Base-by-base conservation (phyloP, 2,329 filamentous ascomycete species). In the Sphaerulina musiva region DNA sequence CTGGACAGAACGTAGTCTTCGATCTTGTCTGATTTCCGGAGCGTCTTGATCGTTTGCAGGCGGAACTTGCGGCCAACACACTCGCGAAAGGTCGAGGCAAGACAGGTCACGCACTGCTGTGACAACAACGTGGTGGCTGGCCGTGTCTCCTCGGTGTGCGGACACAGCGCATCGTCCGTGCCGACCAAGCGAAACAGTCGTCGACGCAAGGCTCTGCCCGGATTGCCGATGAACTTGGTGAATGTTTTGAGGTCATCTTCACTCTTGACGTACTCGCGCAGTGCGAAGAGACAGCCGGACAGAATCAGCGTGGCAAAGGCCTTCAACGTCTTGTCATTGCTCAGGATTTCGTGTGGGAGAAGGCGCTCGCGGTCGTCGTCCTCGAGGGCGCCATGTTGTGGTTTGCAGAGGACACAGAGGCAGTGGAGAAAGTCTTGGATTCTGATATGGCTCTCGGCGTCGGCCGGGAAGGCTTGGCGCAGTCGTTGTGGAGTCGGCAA, bases 251-350 rank as follows among this genome's bases (percentile, higher is more conserved):
- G 26, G 26, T 42, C 40, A 17, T 42, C 40, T 42, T 42, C 40
- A 7, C 40, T 42, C 40, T 20, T 42, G n/a, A 42, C 8, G 14
- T n/a, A 46, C 26, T 55, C 47, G 14, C 53, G 39, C 2, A 50
- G 10, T 3, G 53, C 53, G 36, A 55, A 55, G 10, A 49, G 34
- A 23, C 53, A 55, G 11, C 53, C 53, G 20, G 46, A 40, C 32
- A 55, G 42, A 5, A 45, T 45, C 47, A 55, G 12, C 7, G 47
- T 47, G 26, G 53, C 41, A 32, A 55, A 45, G 12, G 53, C 40
- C 31, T 55, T 55, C n/a, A 50, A 34, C 20, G 50, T 55, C 17
- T 50, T 36, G 20, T 40, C 40, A 26, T 29, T 48, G 46, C 44
- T 32, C 2, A 46, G 26, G n/a, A 51, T 45, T 31, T 36, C 36